Base-by-base conservation (phyloP, 495 filamentous ascomycete species). In the Talaromyces adpressus region DNA sequence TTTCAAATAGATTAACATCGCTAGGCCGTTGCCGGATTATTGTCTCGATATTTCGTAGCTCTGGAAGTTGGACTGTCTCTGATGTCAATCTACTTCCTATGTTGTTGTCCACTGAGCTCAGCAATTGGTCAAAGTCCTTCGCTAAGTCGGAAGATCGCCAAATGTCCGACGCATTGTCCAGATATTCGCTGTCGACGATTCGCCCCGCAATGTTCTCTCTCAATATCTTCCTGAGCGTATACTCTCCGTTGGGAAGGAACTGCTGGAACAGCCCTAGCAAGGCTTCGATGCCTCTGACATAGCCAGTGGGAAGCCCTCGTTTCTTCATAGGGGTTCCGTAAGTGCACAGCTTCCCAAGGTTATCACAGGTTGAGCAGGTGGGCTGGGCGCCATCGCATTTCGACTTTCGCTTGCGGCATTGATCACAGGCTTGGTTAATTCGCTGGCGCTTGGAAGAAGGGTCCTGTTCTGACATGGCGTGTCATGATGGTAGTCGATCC, bases 281-380 rank as follows among this genome's bases (percentile, higher is more conserved):
- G 54, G 74, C 74, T 69, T 90, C 87, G 22, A 90, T 71, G 5
- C 81, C 81, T 39, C 84, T 76, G 1, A 89, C 85, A 69, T 88
- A 89, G 47, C 87, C 87, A 36, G 84, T 81, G 49, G 84, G 84
- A 23, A 89, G 77, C 1, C 87, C 87, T 49, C 87, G 77, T 67
- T 87, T 86, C 68, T 84, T 87, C 4, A 83, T 80, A 36, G 75
- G 81, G 23, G 79, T 77, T 34, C 81, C 72, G 67, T 88, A 90
- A 4, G 85, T 81, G 68, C 87, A 89, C 3, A 70, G 57, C 22
- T 83, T 74, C 6, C 73, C 75, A 23, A 82, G 78, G 6, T 77
- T 73, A 14, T 71, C 72, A 70, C 86, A 90, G 3, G 84, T 84
- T 30, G 75, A 76, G 71, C 86, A 88, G 11, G 71, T 63, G 6